A percentile compares a stretch with the other conserved stretches of the same genome.
phyloP scores from a whole-genome alignment of 2,329 filamentous ascomycete genomes.

The Kalmusia sp. region DNA sequence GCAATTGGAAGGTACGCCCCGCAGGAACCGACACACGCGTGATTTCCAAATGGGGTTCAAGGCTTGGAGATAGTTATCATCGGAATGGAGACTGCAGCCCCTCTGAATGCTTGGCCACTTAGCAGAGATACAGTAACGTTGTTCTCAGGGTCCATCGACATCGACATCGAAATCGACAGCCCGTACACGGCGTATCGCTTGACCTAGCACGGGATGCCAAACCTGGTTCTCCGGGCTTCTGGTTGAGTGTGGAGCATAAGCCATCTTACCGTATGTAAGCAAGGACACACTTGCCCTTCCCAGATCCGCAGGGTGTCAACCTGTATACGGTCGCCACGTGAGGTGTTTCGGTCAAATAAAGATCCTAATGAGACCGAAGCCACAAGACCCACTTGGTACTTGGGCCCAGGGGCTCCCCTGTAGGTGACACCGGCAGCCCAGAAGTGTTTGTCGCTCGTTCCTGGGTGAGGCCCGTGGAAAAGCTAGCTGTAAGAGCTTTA shows the following conservation, averaged over 20 bases:
- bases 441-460: slow-evolving; percentile 30
- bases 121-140: not conserved
- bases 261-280: slow-evolving; percentile 12
- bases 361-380: slow-evolving; percentile 35
- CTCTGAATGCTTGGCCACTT: too few species aligned
- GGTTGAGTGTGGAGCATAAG: slow-evolving; percentile 21
- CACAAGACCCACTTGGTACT: slow-evolving; percentile 30
- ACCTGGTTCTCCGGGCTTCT: slow-evolving; percentile 23
- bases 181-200: slow-evolving; percentile 6
- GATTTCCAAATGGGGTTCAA: slow-evolving; percentile 13
- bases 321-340: slow-evolving; percentile 38
- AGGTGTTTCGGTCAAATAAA: slow-evolving; percentile 35
- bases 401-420: slow-evolving; percentile 36
- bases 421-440: slow-evolving; percentile 33
- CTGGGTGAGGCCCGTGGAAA: slow-evolving; percentile 22
- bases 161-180: slow-evolving; percentile 26
- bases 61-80: not conserved
- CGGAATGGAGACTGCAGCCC: too few species aligned
- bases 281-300: slow-evolving; percentile 13
- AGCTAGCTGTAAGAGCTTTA: slow-evolving; percentile 25
- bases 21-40: slow-evolving; percentile 14
- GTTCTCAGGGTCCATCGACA: slow-evolving; percentile 10
- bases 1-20: slow-evolving; percentile 36
- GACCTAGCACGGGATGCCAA: slow-evolving; percentile 10
- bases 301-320: slow-evolving; percentile 15